phyloP scores from a whole-genome alignment of 176 grass and related monocot genomes.

The Tillandsia fasciculata region DNA sequence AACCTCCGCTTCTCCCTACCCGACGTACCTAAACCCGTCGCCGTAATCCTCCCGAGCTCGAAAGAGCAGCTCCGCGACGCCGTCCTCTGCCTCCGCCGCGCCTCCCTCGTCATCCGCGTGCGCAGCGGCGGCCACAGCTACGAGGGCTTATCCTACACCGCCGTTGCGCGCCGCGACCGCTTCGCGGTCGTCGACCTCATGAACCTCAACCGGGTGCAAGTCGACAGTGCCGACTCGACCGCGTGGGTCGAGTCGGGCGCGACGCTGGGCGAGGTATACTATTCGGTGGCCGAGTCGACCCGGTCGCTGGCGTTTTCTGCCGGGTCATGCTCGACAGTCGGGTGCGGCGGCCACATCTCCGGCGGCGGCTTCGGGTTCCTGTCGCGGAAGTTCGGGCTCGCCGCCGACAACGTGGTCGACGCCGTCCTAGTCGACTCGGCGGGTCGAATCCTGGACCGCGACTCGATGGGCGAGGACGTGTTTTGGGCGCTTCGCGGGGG shows the following conservation, averaged over 20 bases:
- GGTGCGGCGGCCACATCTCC: constrained; percentile 31
- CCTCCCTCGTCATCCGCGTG: constrained; percentile 40
- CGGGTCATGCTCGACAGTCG: constrained; percentile 46
- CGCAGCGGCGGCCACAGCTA: constrained; percentile 73
- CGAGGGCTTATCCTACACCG: constrained; percentile 59
- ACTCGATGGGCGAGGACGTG: constrained; percentile 38
- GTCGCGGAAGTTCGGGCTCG: constrained; percentile 36
- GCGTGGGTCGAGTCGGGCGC: constrained; percentile 56
- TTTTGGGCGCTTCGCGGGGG: constrained; percentile 74
- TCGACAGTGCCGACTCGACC: constrained; percentile 19
- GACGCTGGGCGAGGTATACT: constrained; percentile 55
- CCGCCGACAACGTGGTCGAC: constrained; percentile 61
- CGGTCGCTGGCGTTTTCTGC: constrained; percentile 34
- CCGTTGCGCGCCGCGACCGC: constrained; percentile 15
- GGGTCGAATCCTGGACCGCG: constrained; percentile 2
- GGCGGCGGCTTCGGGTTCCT: constrained; percentile 63
- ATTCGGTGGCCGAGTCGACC: constrained; percentile 19
- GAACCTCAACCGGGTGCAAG: constrained; percentile 32
- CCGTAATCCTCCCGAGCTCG: constrained; percentile 33
- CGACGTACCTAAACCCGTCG: constrained; percentile 18
- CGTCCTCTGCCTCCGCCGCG: constrained; percentile 10
- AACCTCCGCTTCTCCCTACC: constrained; percentile 44
- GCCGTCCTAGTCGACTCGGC: constrained; percentile 24
- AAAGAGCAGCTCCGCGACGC: constrained; percentile 20
- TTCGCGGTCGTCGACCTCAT: constrained; percentile 51